Evolutionary conservation across 495 filamentous ascomycete species (phyloP).

Genomic region (Cercophora newfieldiana): DNA sequence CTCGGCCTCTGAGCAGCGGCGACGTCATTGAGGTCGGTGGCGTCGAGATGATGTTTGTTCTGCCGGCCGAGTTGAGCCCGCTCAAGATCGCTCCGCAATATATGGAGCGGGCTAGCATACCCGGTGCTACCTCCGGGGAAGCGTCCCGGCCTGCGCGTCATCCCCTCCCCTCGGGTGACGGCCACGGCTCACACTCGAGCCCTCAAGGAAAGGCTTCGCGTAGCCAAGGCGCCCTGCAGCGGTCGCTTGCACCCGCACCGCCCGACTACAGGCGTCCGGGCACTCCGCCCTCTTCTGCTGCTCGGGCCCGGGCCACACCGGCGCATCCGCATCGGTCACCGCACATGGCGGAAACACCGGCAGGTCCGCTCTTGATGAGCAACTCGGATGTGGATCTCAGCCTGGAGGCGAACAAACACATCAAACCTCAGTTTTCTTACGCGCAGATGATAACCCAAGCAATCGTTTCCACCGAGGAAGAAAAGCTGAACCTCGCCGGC

Average conservation of each 20-base stretch:
- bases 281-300: slow-evolving; percentile 56
- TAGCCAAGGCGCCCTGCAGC: slow-evolving; percentile 38
- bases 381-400: slow-evolving; percentile 74
- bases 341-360: slow-evolving; percentile 30
- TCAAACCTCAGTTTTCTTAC: slow-evolving; percentile 95
- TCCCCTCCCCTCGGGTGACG: slow-evolving; percentile 52
- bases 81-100: slow-evolving; percentile 57
- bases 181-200: slow-evolving; percentile 24
- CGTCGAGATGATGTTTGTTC: slow-evolving; percentile 96
- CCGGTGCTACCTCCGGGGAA: slow-evolving; percentile 26
- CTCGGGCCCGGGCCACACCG: slow-evolving; percentile 36
- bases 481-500: slow-evolving; percentile 81
- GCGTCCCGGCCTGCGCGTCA: slow-evolving; percentile 36
- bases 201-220: slow-evolving; percentile 27
- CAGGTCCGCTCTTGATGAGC: slow-evolving; percentile 50
- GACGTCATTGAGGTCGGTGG: slow-evolving; percentile 87
- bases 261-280: slow-evolving; percentile 67
- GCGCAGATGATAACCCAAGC: slow-evolving; percentile 97
- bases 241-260: slow-evolving; percentile 67
- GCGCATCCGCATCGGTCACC: slow-evolving; percentile 47
- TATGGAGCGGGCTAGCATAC: slow-evolving; percentile 52
- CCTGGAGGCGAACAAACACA: slow-evolving; percentile 74
- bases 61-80: slow-evolving; percentile 62
- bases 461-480: slow-evolving; percentile 77
- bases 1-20: slow-evolving; percentile 70